Percentiles rank a stretch among this genome's conserved stretches.
phyloP scores from a whole-genome alignment of 148 eudicot genomes.

The Oxyria digyna region DNA sequence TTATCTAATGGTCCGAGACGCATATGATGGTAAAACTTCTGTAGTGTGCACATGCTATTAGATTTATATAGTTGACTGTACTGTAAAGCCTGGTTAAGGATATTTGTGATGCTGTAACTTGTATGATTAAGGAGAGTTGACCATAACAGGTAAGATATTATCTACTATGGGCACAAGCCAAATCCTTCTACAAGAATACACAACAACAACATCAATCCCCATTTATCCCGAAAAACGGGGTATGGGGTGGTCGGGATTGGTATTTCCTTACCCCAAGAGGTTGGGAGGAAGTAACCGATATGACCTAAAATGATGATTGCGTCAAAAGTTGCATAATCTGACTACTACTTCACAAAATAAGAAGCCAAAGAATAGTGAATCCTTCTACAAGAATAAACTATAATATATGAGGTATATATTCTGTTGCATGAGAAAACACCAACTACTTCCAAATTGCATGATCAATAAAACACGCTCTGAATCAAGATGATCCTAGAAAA shows the following conservation, averaged over 20 bases:
- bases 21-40: constrained; percentile 64
- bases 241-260: too few relatives aligned
- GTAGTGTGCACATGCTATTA: not conserved
- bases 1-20: constrained; percentile 98
- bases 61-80: not conserved
- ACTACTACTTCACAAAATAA: too few relatives aligned
- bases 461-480: not conserved
- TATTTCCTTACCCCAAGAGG: too few relatives aligned
- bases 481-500: not conserved
- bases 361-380: not conserved
- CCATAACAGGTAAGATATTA: not conserved
- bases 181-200: too few relatives aligned
- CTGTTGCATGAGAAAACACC: not conserved
- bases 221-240: too few relatives aligned
- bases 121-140: not conserved
- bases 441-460: not conserved
- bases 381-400: not conserved
- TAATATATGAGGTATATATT: not conserved
- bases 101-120: not conserved
- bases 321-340: too few relatives aligned
- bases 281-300: too few relatives aligned
- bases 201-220: too few relatives aligned
- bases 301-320: too few relatives aligned
- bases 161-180: not conserved
- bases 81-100: not conserved